Base-by-base conservation (phyloP, 2,329 filamentous ascomycete species). In the Colletotrichum euphorbiae region DNA sequence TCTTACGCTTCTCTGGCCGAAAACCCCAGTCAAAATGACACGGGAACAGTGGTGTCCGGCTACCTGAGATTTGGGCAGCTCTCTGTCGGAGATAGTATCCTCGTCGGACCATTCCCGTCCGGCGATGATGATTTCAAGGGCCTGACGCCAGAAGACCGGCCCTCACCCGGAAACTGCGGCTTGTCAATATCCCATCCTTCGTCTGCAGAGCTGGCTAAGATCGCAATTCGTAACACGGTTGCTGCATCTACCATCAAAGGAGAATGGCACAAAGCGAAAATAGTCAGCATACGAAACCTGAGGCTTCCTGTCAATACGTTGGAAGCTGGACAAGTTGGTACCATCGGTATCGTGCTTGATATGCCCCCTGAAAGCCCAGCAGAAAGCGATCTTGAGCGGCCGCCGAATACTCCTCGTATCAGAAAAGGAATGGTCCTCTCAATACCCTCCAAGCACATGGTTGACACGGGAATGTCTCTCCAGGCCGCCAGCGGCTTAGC, bases 241-340 rank as follows among this genome's bases (percentile, higher is more conserved):
- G 81, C 85, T 6, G 83, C 84, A 19, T 85, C 85, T 13, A 76
- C 82, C 3, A 82, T 80, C 73, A 87, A 84, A 71, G 88, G 84
- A 15, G 90, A 93, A 78, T 98, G 95, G 95, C 89, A 93, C 70
- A 85, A 85, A 24, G 93, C 95, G 6, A 90, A 87, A 48, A 89
- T 98, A 60, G 90, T 93, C 50, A 98, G 94, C 73, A 90, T 98
- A 48, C 91, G 95, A 21, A 97, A 97, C 73, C 83, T 99, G 8
- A 89, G 95, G 5, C 83, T 98, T 3, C 93, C 95, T 0, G 94
- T 98, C 0, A 88, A 89, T 52, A 88, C 86, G 0, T 84, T 98
- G 7, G 85, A 90, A 57, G 85, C 90, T 15, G 93, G 93, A 9
- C 95, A 99, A 79, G 94, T 95, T 6, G 96, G 95, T 1, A 98